A percentile compares a stretch with the other conserved stretches of the same genome.
Evolutionary conservation across 108 stramenopile species (phyloP).

Genomic region (Cylindrotheca closterium): DNA sequence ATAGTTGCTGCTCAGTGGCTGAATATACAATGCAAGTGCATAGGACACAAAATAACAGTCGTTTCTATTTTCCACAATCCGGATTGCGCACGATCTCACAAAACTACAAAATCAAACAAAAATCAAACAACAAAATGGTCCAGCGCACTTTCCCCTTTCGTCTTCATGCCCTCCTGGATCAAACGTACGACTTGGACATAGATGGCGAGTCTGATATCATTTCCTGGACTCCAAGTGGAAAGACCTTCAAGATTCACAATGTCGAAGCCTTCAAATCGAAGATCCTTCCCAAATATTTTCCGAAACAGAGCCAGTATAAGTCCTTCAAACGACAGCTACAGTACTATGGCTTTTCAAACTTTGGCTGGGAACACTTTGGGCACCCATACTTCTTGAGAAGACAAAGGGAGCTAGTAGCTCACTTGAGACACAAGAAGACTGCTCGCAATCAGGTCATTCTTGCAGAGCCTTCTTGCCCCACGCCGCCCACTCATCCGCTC

Average conservation of each 20-base stretch:
- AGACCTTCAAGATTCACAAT: conserved; percentile 27
- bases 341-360: not conserved
- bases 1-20: too few species aligned
- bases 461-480: too few species aligned
- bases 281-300: conserved; percentile 35
- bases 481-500: too few species aligned
- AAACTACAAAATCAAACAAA: not conserved
- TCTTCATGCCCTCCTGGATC: conserved; percentile 22
- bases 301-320: conserved; percentile 33
- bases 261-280: conserved; percentile 42
- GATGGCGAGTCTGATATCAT: conserved; percentile 12
- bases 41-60: too few species aligned
- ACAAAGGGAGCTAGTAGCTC: conserved; percentile 40
- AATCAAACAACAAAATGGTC: not conserved
- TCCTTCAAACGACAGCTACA: conserved; percentile 47
- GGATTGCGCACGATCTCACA: not conserved
- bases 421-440: too few species aligned
- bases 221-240: conserved; percentile 19
- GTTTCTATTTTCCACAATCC: too few species aligned
- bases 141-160: not conserved
- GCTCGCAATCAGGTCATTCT: too few species aligned
- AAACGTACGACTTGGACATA: conserved; percentile 4
- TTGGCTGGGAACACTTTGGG: conserved; percentile 31
- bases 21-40: too few species aligned
- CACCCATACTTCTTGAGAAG: conserved; percentile 69